Evolutionary conservation across 129 eudicot genomes (phyloP), one percentile per base, ranked within the genome.

Genomic region (Apium graveolens): DNA sequence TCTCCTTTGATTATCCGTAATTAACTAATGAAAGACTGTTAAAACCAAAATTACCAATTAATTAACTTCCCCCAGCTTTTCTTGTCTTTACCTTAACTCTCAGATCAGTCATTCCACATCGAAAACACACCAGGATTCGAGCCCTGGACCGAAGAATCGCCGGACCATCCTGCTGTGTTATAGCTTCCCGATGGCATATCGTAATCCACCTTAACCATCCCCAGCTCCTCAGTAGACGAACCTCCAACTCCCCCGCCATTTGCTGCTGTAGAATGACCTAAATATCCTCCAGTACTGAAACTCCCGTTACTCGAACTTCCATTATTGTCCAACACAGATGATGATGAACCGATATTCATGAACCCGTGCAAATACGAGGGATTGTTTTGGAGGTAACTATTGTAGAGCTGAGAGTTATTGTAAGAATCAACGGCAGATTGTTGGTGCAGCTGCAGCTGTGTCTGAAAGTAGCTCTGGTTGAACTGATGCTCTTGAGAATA

Each of bases 21-120:
- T 10, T 65, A 65, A 66, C 21, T 66, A 66, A 31, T 14, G 72
- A 66, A 66, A 66, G 72, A 66, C 26, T 66, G 39, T 66, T 66
- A 12, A 66, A 66, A 66, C 37, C 72, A 66, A 66, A 66, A 66
- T 66, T 12, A 66, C 72, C 24, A 14, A 32, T 31, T 13, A 1
- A 29, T 29, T 0, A 66, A 66, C 39, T 66, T 31, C 1, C 35
- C 72, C 37, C 55, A 48, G 55, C 21, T 27, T 63, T 27, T 14
- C 70, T 16, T 14, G 20, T 46, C 18, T 3, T 63, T 10, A 57
- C 5, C 26, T 24, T 2, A 63, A 31, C 11, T 18, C 14, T 9
- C 42, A 69, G 44, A 71, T 89, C 79, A 93, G 60, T 95, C 97
- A 81, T 91, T 95, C 98, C 98, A 95, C 98, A 95, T 95, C n/a